Percentiles rank a stretch among this genome's conserved stretches.
Conservation (phyloP, 2,329 filamentous ascomycete genomes). For the Didymella glomerata region DNA sequence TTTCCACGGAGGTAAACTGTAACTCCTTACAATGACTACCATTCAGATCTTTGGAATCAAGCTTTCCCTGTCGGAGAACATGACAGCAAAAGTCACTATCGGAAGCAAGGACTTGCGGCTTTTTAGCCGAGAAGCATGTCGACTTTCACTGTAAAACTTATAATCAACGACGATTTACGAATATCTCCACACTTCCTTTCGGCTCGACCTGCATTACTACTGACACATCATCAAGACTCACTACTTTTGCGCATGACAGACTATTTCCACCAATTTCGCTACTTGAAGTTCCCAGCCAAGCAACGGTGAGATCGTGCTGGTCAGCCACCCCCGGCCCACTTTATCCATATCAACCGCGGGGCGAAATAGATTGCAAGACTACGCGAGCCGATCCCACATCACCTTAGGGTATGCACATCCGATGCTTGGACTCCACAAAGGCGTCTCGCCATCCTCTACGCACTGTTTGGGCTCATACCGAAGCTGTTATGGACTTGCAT, state of each 20-base stretch:
- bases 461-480: background rate
- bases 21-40: background rate
- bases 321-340: conserved; percentile 13
- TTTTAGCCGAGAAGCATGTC: background rate
- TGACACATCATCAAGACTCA: background rate
- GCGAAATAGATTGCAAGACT: conserved; percentile 25
- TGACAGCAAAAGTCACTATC: too few species aligned
- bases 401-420: background rate
- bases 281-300: conserved; percentile 7
- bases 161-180: conserved; percentile 2
- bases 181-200: background rate
- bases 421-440: conserved; percentile 1
- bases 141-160: background rate
- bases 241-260: background rate
- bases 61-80: background rate
- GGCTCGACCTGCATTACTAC: background rate
- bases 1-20: background rate
- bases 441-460: background rate
- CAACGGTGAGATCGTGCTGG: conserved; percentile 5
- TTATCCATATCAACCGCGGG: conserved; percentile 49
- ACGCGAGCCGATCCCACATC: conserved; percentile 12
- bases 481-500: conserved; percentile 1
- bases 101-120: background rate
- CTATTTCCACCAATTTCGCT: background rate
- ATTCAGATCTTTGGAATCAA: background rate